phyloP scores from a whole-genome alignment of 495 filamentous ascomycete species.

The Copromyces sp. region DNA sequence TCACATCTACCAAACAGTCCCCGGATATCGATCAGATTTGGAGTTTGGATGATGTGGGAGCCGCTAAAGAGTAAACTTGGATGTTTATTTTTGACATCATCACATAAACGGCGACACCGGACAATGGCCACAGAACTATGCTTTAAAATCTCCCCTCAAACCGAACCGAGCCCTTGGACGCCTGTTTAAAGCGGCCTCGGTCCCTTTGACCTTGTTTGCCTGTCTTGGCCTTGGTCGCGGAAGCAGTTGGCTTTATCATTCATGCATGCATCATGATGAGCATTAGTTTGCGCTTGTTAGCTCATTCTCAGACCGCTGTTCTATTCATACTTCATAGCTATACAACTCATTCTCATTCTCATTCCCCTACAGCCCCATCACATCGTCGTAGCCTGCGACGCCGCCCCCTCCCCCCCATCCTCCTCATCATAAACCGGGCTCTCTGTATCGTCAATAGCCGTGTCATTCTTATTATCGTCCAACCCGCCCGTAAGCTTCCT shows the following conservation, averaged over 20 bases:
- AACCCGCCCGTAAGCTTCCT: slow-evolving; percentile 14
- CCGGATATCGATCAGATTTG: background rate
- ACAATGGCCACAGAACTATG: background rate
- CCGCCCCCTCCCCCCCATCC: background rate
- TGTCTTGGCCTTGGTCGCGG: background rate
- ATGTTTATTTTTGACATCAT: background rate
- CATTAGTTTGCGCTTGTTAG: background rate
- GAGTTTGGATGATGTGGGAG: background rate
- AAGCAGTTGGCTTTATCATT: background rate
- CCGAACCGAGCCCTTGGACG: background rate
- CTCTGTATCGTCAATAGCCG: background rate
- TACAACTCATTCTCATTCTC: background rate
- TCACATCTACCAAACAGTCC: background rate
- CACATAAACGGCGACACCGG: background rate
- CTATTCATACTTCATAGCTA: background rate
- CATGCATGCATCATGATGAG: background rate
- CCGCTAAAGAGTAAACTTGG: background rate
- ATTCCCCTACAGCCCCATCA: background rate
- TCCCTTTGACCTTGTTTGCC: background rate
- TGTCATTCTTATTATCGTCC: background rate
- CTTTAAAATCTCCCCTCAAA: background rate
- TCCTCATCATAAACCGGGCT: background rate
- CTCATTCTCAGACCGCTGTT: background rate
- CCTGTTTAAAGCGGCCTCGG: background rate
- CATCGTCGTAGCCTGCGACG: background rate